phyloP scores from a whole-genome alignment of 2,329 filamentous ascomycete species.

The Botrytis porri region DNA sequence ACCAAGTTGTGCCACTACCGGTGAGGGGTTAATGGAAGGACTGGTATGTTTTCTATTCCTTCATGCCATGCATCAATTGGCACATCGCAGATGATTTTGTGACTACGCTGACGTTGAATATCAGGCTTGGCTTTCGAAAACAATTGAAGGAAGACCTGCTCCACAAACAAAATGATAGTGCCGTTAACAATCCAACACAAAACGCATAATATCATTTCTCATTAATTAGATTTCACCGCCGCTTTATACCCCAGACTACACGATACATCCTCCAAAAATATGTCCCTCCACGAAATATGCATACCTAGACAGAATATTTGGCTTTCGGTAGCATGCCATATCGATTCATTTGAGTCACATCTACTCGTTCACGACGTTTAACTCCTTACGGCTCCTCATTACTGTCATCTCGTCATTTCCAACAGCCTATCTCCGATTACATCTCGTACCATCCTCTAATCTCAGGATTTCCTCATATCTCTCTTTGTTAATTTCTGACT shows the following conservation, averaged over 20 bases:
- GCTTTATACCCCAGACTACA: neutral
- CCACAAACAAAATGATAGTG: constrained; percentile 18
- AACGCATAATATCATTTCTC: neutral
- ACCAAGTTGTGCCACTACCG: constrained; percentile 77
- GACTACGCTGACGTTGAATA: constrained; percentile 1
- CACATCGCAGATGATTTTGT: neutral
- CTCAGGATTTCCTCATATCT: neutral
- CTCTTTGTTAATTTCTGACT: constrained; percentile 12
- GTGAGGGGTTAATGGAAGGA: constrained; percentile 77
- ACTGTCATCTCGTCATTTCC: neutral
- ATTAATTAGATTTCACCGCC: neutral
- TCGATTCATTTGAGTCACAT: neutral
- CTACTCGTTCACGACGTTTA: neutral
- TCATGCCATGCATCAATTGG: neutral
- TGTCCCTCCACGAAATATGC: neutral
- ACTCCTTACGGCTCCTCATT: constrained; percentile 3
- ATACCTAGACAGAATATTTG: constrained; percentile 2
- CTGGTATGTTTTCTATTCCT: constrained; percentile 50
- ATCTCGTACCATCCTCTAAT: constrained; percentile 7
- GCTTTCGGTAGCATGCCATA: neutral
- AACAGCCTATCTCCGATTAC: constrained; percentile 6
- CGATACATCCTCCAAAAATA: constrained; percentile 5
- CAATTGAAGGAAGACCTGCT: constrained; percentile 62
- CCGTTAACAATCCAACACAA: neutral
- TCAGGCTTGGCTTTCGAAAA: constrained; percentile 75